Percentiles rank a stretch among this genome's conserved stretches.
Evolutionary conservation across 495 filamentous ascomycete genomes (phyloP).

Genomic region (Hypoxylon perforatum): DNA sequence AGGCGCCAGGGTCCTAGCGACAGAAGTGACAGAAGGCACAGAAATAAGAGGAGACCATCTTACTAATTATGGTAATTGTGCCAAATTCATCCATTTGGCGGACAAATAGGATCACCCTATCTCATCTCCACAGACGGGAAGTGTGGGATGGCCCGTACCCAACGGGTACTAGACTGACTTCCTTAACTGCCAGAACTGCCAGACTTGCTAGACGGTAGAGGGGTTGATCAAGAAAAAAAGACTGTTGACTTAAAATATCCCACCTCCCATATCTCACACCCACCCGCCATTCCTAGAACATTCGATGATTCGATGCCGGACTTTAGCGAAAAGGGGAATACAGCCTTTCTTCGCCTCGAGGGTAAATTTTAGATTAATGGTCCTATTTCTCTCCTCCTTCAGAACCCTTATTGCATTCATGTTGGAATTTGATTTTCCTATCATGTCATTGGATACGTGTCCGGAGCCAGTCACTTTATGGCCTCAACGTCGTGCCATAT

Average conservation of each 20-base stretch:
- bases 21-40: conserved; percentile 28
- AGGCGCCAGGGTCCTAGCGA: too few species aligned
- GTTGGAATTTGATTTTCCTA: too few species aligned
- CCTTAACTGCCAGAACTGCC: too few species aligned
- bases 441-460: conserved; percentile 19
- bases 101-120: conserved; percentile 34
- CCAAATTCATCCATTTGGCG: conserved; percentile 33
- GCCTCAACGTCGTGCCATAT: conserved; percentile 35
- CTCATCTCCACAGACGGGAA: conserved; percentile 42
- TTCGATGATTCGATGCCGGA: conserved; percentile 38
- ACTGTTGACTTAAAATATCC: conserved; percentile 33
- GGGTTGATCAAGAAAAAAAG: too few species aligned
- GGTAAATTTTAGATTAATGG: conserved; percentile 34
- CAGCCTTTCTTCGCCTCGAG: conserved; percentile 19
- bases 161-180: conserved; percentile 30
- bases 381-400: conserved; percentile 15
- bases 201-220: too few species aligned
- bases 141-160: conserved; percentile 37
- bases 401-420: conserved; percentile 30
- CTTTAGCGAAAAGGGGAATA: conserved; percentile 17
- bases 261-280: conserved; percentile 15
- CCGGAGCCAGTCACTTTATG: conserved; percentile 19
- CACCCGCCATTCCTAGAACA: conserved; percentile 35
- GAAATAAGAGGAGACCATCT: conserved; percentile 23
- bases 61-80: conserved; percentile 43